Conservation (phyloP, 345 rosid genomes). For the Eucalyptus polyanthemos region DNA sequence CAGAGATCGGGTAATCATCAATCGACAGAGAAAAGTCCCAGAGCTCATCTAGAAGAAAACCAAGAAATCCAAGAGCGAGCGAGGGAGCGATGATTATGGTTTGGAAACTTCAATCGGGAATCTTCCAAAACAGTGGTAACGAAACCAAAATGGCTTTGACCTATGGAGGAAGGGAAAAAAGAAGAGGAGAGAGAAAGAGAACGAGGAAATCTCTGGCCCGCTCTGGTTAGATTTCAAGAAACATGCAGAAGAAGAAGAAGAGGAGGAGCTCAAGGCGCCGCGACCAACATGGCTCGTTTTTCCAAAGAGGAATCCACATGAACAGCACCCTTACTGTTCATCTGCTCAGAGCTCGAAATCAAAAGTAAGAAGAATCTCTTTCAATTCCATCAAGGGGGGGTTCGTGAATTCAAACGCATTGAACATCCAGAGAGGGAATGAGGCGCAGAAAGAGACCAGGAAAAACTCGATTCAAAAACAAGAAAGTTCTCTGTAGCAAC, state of each 20-base stretch:
- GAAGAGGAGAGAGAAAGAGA: background rate
- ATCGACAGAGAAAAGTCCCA: background rate
- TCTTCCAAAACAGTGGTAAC: background rate
- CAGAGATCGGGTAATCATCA: background rate
- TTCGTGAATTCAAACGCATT: background rate
- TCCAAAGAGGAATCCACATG: background rate
- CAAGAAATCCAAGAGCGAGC: background rate
- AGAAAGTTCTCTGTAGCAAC: background rate
- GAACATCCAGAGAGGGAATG: background rate
- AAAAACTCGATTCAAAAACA: background rate
- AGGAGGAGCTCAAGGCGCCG: background rate
- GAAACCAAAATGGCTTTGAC: background rate
- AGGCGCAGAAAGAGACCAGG: background rate
- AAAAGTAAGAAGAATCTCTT: background rate
- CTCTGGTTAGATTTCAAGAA: background rate
- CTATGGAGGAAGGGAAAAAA: background rate
- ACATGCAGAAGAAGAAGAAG: background rate
- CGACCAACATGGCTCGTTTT: background rate
- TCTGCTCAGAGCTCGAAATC: background rate
- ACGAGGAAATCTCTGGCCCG: background rate
- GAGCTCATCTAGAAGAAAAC: background rate
- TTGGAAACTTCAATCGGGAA: background rate
- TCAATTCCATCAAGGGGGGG: background rate
- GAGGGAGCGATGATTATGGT: background rate
- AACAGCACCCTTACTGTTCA: background rate